Evolutionary conservation across 1,284 basidiomycete genomes (phyloP).

Genomic region (Gymnopus androsaceus): DNA sequence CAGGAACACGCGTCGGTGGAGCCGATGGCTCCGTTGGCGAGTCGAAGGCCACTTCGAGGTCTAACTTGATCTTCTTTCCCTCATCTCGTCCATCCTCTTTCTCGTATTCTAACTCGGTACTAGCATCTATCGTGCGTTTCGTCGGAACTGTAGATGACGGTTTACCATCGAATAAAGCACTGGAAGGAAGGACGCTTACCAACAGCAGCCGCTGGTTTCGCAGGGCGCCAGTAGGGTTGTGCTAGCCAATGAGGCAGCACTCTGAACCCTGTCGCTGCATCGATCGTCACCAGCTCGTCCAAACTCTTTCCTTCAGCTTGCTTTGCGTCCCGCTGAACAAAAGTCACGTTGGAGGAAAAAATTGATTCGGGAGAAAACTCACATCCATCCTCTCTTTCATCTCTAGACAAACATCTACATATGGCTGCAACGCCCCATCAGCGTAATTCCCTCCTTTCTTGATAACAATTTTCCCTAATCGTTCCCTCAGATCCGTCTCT

Average conservation of each 20-base stretch:
- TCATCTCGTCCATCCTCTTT: background rate
- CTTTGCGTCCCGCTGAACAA: slow-evolving; percentile 45
- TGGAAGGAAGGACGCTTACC: background rate
- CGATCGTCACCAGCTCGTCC: slow-evolving; percentile 49
- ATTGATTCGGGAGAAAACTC: slow-evolving; percentile 26
- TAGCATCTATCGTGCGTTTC: background rate
- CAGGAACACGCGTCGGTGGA: background rate
- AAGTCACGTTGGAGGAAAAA: slow-evolving; percentile 8
- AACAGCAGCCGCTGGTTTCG: background rate
- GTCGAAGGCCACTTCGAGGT: background rate
- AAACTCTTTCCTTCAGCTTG: slow-evolving; percentile 37
- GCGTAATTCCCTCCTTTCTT: slow-evolving; percentile 23
- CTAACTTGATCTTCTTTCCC: slow-evolving; percentile 3
- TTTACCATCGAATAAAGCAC: background rate
- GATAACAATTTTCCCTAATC: slow-evolving; percentile 57
- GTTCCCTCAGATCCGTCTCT: slow-evolving; percentile 75
- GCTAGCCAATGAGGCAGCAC: slow-evolving; percentile 81
- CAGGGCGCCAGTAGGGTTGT: slow-evolving; percentile 81
- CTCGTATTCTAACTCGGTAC: background rate
- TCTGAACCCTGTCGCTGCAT: slow-evolving; percentile 55
- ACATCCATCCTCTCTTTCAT: slow-evolving; percentile 71
- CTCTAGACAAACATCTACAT: slow-evolving; percentile 64
- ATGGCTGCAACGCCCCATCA: slow-evolving; percentile 50
- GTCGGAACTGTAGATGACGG: background rate
- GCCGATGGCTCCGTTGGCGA: background rate